These are phyloP conservation scores for Clonostachys byssicola DNA, from an alignment of 2,329 filamentous ascomycete genomes.

Conservation along the genomic window DNA sequence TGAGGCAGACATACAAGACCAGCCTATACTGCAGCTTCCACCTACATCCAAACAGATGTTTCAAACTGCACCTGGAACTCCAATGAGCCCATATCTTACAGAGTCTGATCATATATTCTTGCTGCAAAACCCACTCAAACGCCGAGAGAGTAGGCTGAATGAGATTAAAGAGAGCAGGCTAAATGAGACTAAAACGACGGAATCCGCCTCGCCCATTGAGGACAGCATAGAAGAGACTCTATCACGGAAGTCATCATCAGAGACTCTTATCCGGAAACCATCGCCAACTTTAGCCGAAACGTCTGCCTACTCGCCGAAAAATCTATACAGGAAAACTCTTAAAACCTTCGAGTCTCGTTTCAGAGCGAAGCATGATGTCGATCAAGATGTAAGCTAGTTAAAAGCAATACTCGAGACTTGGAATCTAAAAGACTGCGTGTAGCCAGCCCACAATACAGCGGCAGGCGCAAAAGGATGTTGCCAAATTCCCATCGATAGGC, in stretches of 20 bases:
- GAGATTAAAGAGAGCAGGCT: neutral
- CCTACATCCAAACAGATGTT: neutral
- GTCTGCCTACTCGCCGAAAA: no score
- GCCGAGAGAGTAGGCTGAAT: neutral
- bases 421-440: neutral
- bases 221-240: no score
- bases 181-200: neutral
- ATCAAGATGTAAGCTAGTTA: no score
- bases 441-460: neutral
- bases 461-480: neutral
- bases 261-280: no score
- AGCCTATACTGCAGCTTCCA: neutral
- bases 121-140: conserved; percentile 27
- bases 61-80: conserved; percentile 1
- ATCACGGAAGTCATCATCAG: no score
- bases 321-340: no score
- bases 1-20: conserved; percentile 17
- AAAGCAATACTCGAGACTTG: neutral
- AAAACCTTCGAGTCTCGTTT: no score
- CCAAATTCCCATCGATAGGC: neutral
- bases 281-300: no score
- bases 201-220: no score
- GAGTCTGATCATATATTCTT: conserved; percentile 44
- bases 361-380: no score
- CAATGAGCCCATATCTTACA: conserved; percentile 37